phyloP scores from a whole-genome alignment of 2,329 filamentous ascomycete species.

The Rhytidhysteron rufulum region DNA sequence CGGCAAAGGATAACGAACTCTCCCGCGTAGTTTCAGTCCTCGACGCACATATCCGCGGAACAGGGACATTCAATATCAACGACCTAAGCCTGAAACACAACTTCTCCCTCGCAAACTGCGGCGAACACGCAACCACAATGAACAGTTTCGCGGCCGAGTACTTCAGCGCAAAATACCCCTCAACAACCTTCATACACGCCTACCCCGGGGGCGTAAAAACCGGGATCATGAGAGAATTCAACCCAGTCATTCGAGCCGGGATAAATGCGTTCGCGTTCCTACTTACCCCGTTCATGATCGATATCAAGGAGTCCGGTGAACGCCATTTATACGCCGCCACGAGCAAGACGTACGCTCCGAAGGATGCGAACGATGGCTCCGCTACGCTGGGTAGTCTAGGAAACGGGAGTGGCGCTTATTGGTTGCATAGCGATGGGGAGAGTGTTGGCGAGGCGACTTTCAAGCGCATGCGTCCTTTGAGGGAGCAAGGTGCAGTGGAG shows the following conservation, averaged over 20 bases:
- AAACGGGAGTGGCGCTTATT: constrained; percentile 22
- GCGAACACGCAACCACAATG: constrained; percentile 22
- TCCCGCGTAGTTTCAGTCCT: constrained; percentile 29
- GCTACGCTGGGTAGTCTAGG: constrained; percentile 19
- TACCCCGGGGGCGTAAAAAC: constrained; percentile 24
- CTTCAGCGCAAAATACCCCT: constrained; percentile 16
- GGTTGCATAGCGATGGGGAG: constrained; percentile 22
- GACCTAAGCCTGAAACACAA: constrained; percentile 24
- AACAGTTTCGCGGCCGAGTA: constrained; percentile 23
- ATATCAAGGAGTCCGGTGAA: constrained; percentile 27
- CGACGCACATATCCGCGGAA: constrained; percentile 17
- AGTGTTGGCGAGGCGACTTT: constrained; percentile 11
- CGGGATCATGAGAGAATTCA: constrained; percentile 11
- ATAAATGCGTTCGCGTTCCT: constrained; percentile 7
- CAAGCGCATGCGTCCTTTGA: constrained; percentile 13
- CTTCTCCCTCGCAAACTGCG: constrained; percentile 22
- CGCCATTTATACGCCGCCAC: constrained; percentile 30
- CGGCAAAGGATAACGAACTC: constrained; percentile 14
- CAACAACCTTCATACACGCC: constrained; percentile 25
- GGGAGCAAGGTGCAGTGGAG: constrained; percentile 18
- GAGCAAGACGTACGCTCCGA: constrained; percentile 19
- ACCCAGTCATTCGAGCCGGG: constrained; percentile 4
- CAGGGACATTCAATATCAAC: constrained; percentile 12
- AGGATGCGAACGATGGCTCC: constrained; percentile 8
- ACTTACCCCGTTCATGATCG: constrained; percentile 16